Conservation (phyloP, 805 yeast species). For the Isabelozyma rhagii region DNA sequence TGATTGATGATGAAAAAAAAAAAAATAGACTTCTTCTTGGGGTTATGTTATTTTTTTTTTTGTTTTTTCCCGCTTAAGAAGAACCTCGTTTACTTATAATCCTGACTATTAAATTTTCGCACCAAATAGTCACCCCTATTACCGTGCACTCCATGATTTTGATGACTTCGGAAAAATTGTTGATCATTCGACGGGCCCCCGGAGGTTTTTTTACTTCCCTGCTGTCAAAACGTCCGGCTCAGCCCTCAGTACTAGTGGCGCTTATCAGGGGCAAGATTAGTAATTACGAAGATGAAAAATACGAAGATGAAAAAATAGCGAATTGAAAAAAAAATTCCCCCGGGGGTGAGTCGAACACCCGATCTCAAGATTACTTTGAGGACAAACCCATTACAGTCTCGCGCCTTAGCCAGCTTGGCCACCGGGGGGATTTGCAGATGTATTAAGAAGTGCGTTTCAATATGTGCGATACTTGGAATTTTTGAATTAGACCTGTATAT, state of each 20-base stretch:
- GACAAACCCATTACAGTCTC: constrained; percentile 40
- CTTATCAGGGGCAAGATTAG: too few relatives aligned
- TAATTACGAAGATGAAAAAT: too few relatives aligned
- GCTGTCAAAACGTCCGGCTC: too few relatives aligned
- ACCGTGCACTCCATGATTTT: not conserved
- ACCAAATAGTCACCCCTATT: not conserved
- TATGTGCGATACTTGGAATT: too few relatives aligned
- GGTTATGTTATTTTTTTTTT: too few relatives aligned
- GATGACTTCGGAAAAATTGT: not conserved
- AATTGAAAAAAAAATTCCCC: constrained; percentile 30
- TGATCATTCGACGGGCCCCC: not conserved
- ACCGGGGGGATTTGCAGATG: constrained; percentile 30
- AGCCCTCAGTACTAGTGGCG: too few relatives aligned
- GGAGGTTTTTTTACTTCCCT: too few relatives aligned
- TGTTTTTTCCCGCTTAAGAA: too few relatives aligned
- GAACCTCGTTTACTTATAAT: not conserved
- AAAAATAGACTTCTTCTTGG: too few relatives aligned
- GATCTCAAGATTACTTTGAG: constrained; percentile 44
- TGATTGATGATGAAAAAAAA: not conserved
- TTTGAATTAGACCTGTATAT: too few relatives aligned
- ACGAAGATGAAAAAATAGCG: too few relatives aligned
- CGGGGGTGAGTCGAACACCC: constrained; percentile 52
- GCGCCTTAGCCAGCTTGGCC: constrained; percentile 52
- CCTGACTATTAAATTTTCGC: not conserved
- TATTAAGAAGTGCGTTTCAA: too few relatives aligned